phyloP scores from a whole-genome alignment of 306 rosid genomes.

The Vicia sativa region DNA sequence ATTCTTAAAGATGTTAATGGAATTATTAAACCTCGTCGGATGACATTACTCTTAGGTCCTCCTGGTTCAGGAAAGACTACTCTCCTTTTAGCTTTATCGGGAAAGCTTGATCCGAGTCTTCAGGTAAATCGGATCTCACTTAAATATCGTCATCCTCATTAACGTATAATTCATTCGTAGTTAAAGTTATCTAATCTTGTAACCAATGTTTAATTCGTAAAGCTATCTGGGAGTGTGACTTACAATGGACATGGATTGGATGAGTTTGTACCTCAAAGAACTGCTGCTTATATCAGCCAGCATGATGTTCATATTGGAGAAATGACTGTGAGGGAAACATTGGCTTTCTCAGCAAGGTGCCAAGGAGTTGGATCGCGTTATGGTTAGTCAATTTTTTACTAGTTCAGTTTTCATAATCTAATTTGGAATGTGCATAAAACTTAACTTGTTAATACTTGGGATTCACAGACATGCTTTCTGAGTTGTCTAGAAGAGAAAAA shows the following conservation, averaged over 20 bases:
- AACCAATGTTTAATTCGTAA: background rate
- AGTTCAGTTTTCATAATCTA: background rate
- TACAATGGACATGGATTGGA: conserved; percentile 45
- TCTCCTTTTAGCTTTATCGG: conserved; percentile 63
- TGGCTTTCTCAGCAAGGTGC: conserved; percentile 47
- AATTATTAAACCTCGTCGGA: conserved; percentile 64
- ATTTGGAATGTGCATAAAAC: background rate
- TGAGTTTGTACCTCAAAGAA: conserved; percentile 46
- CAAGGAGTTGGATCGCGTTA: conserved; percentile 50
- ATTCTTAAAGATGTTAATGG: conserved; percentile 68
- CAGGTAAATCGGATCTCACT: conserved; percentile 40
- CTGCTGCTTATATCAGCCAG: conserved; percentile 47
- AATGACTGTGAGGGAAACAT: conserved; percentile 51
- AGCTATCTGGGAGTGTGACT: conserved; percentile 37
- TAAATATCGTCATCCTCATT: background rate
- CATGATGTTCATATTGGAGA: conserved; percentile 46
- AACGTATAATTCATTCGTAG: background rate
- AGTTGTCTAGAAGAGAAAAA: conserved; percentile 72
- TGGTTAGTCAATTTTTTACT: conserved; percentile 23
- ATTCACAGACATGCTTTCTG: conserved; percentile 54
- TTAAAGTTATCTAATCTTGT: background rate
- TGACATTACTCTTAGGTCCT: conserved; percentile 78
- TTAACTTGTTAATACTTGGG: conserved; percentile 3
- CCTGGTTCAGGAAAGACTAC: conserved; percentile 78
- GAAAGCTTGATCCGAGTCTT: conserved; percentile 69